Percentiles rank a stretch among this genome's conserved stretches.
Evolutionary conservation across 768 basidiomycete genomes (phyloP).

Genomic region (Rhodotorula kratochvilovae): DNA sequence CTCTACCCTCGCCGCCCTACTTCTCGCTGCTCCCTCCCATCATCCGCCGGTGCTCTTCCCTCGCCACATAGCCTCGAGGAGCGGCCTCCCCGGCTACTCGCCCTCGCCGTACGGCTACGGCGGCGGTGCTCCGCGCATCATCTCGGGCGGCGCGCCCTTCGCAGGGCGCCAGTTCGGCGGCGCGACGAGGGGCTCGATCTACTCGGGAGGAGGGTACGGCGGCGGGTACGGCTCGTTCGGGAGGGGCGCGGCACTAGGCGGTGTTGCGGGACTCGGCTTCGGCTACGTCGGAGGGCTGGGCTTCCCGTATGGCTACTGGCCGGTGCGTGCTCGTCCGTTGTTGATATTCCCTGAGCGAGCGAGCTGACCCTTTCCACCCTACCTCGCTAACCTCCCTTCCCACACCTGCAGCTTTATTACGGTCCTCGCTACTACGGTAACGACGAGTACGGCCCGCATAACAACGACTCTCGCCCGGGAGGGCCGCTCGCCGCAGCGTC

Average conservation of each 20-base stretch:
- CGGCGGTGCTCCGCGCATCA: constrained; percentile 3
- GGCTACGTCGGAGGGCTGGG: constrained; percentile 4
- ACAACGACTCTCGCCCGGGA: constrained; percentile 19
- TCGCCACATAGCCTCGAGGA: not conserved
- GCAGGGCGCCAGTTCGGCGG: constrained; percentile 2
- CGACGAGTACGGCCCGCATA: constrained; percentile 32
- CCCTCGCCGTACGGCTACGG: not conserved
- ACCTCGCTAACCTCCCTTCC: no score
- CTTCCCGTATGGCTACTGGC: constrained; percentile 5
- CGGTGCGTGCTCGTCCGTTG: not conserved
- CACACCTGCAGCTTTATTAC: constrained; percentile 2
- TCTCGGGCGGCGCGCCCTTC: not conserved
- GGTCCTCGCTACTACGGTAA: constrained; percentile 15
- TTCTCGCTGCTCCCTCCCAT: no score
- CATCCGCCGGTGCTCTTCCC: not conserved
- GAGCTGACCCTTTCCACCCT: no score
- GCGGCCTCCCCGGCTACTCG: not conserved
- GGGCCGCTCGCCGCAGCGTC: constrained; percentile 10
- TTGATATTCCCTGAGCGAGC: no score
- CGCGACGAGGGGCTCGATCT: not conserved
- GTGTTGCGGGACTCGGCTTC: not conserved
- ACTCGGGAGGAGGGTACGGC: not conserved
- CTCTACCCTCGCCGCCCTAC: no score
- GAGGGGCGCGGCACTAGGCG: not conserved
- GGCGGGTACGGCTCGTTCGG: constrained; percentile 5